A percentile compares a stretch with the other conserved stretches of the same genome.
Conservation (phyloP, 306 rosid species). For the Quercus cerris region DNA sequence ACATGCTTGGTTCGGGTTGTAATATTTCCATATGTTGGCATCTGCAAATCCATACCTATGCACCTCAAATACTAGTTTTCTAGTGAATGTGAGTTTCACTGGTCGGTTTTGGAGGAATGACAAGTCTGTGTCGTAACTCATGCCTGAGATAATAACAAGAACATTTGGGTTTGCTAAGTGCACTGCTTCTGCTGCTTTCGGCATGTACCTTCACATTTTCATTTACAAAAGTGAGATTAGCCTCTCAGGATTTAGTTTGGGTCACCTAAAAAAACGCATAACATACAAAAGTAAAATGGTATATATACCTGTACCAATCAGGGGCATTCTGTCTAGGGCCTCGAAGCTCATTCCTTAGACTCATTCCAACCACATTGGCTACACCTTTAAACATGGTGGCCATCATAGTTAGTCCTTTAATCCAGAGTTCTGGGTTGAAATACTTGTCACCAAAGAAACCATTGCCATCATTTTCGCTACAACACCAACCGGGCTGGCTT, state of each 20-base stretch:
- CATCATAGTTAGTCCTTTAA: conserved; percentile 66
- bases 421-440: conserved; percentile 65
- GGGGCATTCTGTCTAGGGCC: conserved; percentile 72
- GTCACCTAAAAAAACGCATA: background rate
- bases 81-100: conserved; percentile 48
- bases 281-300: background rate
- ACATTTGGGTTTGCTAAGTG: conserved; percentile 75
- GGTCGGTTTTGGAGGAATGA: conserved; percentile 49
- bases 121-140: conserved; percentile 59
- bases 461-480: conserved; percentile 61
- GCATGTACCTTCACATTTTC: conserved; percentile 60
- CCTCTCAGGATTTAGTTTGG: background rate
- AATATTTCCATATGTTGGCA: conserved; percentile 57
- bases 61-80: conserved; percentile 64
- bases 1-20: conserved; percentile 81
- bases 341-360: conserved; percentile 82
- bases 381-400: conserved; percentile 66
- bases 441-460: conserved; percentile 76
- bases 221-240: background rate
- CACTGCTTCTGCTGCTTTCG: conserved; percentile 84
- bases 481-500: conserved; percentile 80
- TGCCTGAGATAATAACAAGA: conserved; percentile 78
- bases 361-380: conserved; percentile 67
- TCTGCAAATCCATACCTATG: conserved; percentile 81
- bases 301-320: conserved; percentile 74